Evolutionary conservation across 176 grass and related monocot species (phyloP).

Genomic region (Phragmites australis): DNA sequence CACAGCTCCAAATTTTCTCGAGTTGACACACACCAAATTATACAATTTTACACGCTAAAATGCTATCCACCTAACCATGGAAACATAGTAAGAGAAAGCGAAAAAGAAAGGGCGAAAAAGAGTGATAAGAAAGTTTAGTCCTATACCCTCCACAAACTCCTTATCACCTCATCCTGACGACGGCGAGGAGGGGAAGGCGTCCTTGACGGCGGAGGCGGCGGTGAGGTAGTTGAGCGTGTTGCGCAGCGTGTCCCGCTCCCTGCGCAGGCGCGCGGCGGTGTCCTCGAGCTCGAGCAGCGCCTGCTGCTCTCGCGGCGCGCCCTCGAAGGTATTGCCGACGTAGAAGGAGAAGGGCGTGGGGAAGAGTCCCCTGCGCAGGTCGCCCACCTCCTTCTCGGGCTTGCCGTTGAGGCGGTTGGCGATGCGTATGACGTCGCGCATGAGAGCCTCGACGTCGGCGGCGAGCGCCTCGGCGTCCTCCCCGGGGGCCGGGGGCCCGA

Average conservation of each 20-base stretch:
- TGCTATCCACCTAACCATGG: slow-evolving; percentile 42
- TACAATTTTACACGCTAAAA: slow-evolving; percentile 57
- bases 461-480: slow-evolving; percentile 75
- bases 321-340: slow-evolving; percentile 91
- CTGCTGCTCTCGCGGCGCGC: slow-evolving; percentile 89
- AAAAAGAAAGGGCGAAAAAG: not conserved
- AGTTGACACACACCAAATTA: slow-evolving; percentile 39
- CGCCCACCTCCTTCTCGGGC: slow-evolving; percentile 75
- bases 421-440: slow-evolving; percentile 96
- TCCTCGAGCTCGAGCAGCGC: slow-evolving; percentile 96
- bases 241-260: slow-evolving; percentile 84
- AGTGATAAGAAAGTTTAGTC: slow-evolving; percentile 45
- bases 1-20: slow-evolving; percentile 20
- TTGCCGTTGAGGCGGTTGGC: slow-evolving; percentile 92
- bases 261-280: slow-evolving; percentile 69
- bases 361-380: slow-evolving; percentile 78
- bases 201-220: slow-evolving; percentile 93
- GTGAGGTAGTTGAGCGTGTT: slow-evolving; percentile 99
- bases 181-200: slow-evolving; percentile 74
- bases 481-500: slow-evolving; percentile 43
- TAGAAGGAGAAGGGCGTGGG: slow-evolving; percentile 98
- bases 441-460: slow-evolving; percentile 76
- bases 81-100: not conserved
- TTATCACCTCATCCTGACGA: slow-evolving; percentile 54
- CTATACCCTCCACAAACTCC: slow-evolving; percentile 43